A percentile compares a stretch with the other conserved stretches of the same genome.
phyloP scores from a whole-genome alignment of 768 basidiomycete genomes.

The Porpolomopsis calyptriformis region DNA sequence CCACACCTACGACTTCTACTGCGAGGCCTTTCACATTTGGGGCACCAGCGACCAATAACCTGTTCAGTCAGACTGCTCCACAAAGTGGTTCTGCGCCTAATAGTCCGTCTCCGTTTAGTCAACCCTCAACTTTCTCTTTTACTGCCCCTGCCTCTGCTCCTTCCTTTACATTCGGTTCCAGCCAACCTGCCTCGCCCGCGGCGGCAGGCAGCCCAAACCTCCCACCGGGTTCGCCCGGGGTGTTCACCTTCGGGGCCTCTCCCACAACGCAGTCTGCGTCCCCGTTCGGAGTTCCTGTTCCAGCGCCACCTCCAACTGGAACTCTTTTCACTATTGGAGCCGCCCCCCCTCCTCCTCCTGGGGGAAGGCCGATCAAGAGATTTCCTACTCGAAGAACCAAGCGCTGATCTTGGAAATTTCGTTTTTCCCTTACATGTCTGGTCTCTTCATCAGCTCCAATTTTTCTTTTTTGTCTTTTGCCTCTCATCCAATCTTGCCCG shows the following conservation, averaged over 20 bases:
- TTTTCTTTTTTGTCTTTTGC: conserved; percentile 7
- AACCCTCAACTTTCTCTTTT: conserved; percentile 38
- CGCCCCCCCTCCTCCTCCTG: conserved; percentile 29
- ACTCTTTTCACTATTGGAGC: conserved; percentile 53
- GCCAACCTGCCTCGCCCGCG: conserved; percentile 52
- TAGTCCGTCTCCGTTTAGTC: conserved; percentile 50
- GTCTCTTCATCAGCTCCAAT: conserved; percentile 5
- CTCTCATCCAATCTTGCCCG: conserved; percentile 3
- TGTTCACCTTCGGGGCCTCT: conserved; percentile 25
- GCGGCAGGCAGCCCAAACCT: conserved; percentile 20
- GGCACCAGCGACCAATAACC: conserved; percentile 25
- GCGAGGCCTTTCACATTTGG: conserved; percentile 38
- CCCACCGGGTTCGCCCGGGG: conserved; percentile 27
- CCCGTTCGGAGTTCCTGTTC: conserved; percentile 34
- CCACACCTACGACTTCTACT: conserved; percentile 27
- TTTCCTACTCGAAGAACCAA: conserved; percentile 41
- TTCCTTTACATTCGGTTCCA: conserved; percentile 42
- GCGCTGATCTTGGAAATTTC: conserved; percentile 18
- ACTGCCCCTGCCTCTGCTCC: conserved; percentile 25
- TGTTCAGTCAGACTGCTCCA: conserved; percentile 30
- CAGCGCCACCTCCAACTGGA: conserved; percentile 27
- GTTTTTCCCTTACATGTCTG: neutral
- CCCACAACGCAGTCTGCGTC: conserved; percentile 29
- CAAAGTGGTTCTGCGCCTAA: conserved; percentile 37
- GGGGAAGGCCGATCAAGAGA: conserved; percentile 40